A percentile compares a stretch with the other conserved stretches of the same genome.
These are phyloP conservation scores for Tricholoma sp. DNA, from an alignment of 768 basidiomycete genomes.

Conservation along the genomic window DNA sequence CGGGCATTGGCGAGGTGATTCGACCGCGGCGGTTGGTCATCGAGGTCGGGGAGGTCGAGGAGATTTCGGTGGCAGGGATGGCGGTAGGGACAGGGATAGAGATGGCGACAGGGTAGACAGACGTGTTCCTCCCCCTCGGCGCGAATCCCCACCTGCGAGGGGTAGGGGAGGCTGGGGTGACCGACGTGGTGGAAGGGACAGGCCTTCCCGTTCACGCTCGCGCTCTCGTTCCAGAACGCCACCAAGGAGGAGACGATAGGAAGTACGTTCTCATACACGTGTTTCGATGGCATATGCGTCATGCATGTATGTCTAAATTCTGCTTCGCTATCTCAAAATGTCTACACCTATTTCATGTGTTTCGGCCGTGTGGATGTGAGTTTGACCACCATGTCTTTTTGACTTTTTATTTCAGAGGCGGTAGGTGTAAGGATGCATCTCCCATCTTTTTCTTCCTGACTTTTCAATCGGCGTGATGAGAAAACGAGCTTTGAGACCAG, in stretches of 20 bases:
- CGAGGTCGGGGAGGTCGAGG: conserved; percentile 33
- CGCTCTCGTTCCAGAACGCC: conserved; percentile 36
- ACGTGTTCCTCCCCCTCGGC: conserved; percentile 46
- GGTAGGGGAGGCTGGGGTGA: conserved; percentile 23
- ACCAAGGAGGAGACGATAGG: conserved; percentile 36
- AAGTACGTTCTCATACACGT: conserved; percentile 9
- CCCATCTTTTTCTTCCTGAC: too few relatives aligned
- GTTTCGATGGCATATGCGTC: background rate
- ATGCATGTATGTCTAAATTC: background rate
- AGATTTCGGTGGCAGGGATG: conserved; percentile 24
- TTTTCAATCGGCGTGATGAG: too few relatives aligned
- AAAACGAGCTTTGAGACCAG: too few relatives aligned
- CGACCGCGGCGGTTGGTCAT: conserved; percentile 42
- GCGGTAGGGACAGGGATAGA: conserved; percentile 22
- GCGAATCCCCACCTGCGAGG: conserved; percentile 42
- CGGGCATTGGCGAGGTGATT: conserved; percentile 74
- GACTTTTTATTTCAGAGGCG: too few relatives aligned
- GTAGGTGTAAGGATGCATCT: too few relatives aligned
- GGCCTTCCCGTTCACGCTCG: conserved; percentile 32
- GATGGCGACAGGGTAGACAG: conserved; percentile 31
- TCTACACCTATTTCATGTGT: background rate
- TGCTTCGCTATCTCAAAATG: background rate
- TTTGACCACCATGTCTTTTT: too few relatives aligned
- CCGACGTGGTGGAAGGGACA: conserved; percentile 19
- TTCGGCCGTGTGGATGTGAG: too few relatives aligned